Base-by-base conservation (phyloP, 129 eudicot genomes). In the Escallonia rubra region DNA sequence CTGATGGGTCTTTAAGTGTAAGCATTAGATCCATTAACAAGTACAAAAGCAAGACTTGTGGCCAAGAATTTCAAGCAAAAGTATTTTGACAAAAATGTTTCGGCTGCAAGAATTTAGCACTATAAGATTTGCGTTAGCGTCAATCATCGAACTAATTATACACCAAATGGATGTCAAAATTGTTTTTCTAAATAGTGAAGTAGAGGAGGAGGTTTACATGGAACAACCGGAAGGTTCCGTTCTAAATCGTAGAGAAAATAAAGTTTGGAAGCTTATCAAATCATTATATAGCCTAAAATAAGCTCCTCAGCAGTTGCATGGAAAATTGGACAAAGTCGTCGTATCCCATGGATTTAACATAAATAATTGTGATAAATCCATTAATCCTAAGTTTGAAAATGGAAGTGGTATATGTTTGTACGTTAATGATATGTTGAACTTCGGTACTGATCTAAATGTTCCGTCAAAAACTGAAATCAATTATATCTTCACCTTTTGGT, bases 151-250 rank as follows among this genome's bases (percentile, higher is more conserved):
- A 2, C 10, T 69, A 7, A 16, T 38, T 38, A 41, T 69, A 1
- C 73, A 69, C 8, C 65, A 69, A 15, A 57, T 69, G 65, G 73
- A 69, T 43, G 73, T 69, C 1, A 69, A 69, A 50, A 66, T 56
- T 6, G 12, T 42, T 14, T 64, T 64, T 16, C 16, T 64, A 4
- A 61, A 61, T 41, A 50, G 66, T 1, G 23, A 61, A 13, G 42
- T 61, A 61, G 66, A 61, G 7, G 59, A 54, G 14, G 59, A 54
- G n/a, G 14, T 54, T 54, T 54, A 54, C 34, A 54, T 54, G 59
- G 59, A 58, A 8, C 63, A 58, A 58, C 63, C 42, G 9, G 43
- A 58, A 23, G 63, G 63, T 16, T 58, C 38, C 38, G 14, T 58
- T 34, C 4, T 23, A 16, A 4, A 7, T 4, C 43, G 43, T 1